These are phyloP conservation scores for Solanum chaucha DNA, from an alignment of 257 asterid genomes.

Conservation along the genomic window DNA sequence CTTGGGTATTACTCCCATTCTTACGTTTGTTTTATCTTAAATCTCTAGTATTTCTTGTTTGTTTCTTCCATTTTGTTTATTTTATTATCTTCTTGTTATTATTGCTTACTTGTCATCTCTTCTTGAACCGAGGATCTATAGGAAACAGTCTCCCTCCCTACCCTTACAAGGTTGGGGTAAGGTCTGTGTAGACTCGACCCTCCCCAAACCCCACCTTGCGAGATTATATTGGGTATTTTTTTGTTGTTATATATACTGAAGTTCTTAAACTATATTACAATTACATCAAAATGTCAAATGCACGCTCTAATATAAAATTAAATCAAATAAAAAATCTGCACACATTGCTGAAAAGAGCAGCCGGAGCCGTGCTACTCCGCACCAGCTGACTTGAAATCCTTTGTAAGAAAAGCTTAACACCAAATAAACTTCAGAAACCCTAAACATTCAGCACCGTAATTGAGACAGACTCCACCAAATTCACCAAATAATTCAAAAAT, in stretches of 20 bases:
- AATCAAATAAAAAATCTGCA: background rate
- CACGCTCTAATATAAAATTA: background rate
- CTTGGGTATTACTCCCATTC: background rate
- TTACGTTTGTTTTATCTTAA: background rate
- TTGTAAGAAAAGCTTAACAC: background rate
- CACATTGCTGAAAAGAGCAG: background rate
- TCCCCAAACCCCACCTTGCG: background rate
- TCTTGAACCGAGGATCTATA: background rate
- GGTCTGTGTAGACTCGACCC: background rate
- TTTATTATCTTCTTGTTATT: background rate
- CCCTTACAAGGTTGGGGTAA: background rate
- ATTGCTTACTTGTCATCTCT: background rate
- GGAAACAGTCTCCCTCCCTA: background rate
- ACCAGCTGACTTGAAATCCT: background rate
- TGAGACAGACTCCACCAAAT: background rate
- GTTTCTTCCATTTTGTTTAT: background rate
- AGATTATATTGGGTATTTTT: background rate
- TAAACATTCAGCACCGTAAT: background rate
- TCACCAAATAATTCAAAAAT: background rate
- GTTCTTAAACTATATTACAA: no score
- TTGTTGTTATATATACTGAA: background rate
- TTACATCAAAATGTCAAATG: no score
- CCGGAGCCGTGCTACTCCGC: background rate
- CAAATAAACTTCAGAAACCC: slow-evolving; percentile 5
- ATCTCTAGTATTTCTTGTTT: background rate